Percentiles rank a stretch among this genome's conserved stretches.
Conservation (phyloP, 148 eudicot genomes). For the Chenopodium quinoa region DNA sequence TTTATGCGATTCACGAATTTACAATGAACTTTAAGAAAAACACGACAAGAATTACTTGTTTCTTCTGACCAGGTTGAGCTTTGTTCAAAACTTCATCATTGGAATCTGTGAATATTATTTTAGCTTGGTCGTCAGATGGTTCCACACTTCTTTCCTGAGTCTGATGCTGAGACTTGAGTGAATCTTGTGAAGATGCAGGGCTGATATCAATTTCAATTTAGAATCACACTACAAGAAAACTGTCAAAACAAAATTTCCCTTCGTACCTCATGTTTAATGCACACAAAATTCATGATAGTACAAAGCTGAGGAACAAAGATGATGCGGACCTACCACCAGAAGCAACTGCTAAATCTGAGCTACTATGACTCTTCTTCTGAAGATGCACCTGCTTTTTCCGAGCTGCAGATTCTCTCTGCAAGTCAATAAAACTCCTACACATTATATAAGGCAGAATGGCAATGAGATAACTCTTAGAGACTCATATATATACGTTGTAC, state of each 20-base stretch:
- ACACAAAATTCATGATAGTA: neutral
- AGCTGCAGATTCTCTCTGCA: slow-evolving; percentile 78
- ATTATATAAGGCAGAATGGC: neutral
- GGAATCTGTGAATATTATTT: neutral
- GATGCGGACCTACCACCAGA: slow-evolving; percentile 41
- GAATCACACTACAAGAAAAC: slow-evolving; percentile 20
- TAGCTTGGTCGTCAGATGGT: slow-evolving; percentile 23
- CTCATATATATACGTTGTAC: neutral
- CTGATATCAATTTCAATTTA: slow-evolving; percentile 31
- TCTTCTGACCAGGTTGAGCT: slow-evolving; percentile 23
- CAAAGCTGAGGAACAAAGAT: slow-evolving; percentile 15
- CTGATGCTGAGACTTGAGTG: slow-evolving; percentile 20
- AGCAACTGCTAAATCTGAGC: slow-evolving; percentile 33
- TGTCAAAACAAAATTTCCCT: neutral
- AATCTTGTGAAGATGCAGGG: slow-evolving; percentile 43
- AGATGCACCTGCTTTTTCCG: slow-evolving; percentile 60
- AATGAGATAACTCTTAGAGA: neutral
- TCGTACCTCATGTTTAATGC: neutral
- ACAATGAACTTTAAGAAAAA: slow-evolving; percentile 17
- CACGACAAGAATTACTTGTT: slow-evolving; percentile 26
- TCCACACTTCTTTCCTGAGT: slow-evolving; percentile 20
- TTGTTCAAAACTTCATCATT: slow-evolving; percentile 22
- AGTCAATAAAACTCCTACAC: slow-evolving; percentile 9
- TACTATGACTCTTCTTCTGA: slow-evolving; percentile 30
- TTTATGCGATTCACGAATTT: slow-evolving; percentile 4